Evolutionary conservation across 2,329 filamentous ascomycete species (phyloP).

Genomic region (Microcyclospora pomicola): DNA sequence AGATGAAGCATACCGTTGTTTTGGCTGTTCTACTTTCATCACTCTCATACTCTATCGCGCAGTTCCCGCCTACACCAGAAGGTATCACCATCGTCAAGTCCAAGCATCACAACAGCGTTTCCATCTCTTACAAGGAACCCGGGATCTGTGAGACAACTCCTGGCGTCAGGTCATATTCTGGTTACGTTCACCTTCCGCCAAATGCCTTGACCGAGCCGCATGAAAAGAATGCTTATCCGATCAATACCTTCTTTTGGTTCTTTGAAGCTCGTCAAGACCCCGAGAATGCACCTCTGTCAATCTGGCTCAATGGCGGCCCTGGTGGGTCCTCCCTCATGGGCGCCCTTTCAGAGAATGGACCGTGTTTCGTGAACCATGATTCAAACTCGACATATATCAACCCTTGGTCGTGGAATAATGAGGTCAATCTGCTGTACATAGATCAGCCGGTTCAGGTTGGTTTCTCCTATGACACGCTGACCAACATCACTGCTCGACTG

Average conservation of each 20-base stretch:
- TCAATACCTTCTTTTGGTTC: conserved; percentile 50
- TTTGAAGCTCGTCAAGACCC: conserved; percentile 44
- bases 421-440: conserved; percentile 45
- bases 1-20: too few species aligned
- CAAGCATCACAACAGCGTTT: neutral
- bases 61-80: conserved; percentile 2
- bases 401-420: conserved; percentile 49
- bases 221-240: conserved; percentile 33
- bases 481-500: conserved; percentile 21
- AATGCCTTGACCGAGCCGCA: conserved; percentile 26
- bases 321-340: conserved; percentile 39
- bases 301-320: conserved; percentile 48
- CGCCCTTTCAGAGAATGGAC: conserved; percentile 37
- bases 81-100: conserved; percentile 5
- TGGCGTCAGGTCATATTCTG: conserved; percentile 43
- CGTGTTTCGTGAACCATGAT: conserved; percentile 40
- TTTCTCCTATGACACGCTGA: conserved; percentile 35
- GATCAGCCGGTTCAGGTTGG: conserved; percentile 49
- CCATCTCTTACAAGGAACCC: conserved; percentile 1
- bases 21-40: too few species aligned
- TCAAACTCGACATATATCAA: conserved; percentile 39
- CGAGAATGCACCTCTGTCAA: conserved; percentile 38
- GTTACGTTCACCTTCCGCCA: conserved; percentile 45
- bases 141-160: conserved; percentile 43
- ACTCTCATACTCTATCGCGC: too few species aligned